Conservation (phyloP, 176 grass and related monocot species). For the Ensete ventricosum region DNA sequence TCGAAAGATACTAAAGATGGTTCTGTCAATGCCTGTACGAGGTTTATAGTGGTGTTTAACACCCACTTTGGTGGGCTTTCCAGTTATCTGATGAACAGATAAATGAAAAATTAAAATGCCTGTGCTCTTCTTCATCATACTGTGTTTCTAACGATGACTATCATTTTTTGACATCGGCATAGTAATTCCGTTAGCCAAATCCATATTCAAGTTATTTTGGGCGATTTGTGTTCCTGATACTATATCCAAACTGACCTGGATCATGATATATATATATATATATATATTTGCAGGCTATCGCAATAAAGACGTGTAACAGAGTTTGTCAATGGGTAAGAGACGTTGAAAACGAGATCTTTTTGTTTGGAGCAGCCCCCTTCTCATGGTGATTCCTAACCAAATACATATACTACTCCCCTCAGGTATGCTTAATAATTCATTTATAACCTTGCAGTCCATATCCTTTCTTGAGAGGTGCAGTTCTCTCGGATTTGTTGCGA, state of each 20-base stretch:
- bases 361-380: slow-evolving; percentile 80
- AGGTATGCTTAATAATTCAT: neutral
- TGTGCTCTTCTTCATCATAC: no score
- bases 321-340: slow-evolving; percentile 97
- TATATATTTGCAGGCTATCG: slow-evolving; percentile 41
- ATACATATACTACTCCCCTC: neutral
- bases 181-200: no score
- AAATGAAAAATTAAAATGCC: no score
- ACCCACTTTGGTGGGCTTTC: no score
- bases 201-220: no score
- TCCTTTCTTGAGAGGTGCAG: neutral
- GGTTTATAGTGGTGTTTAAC: no score
- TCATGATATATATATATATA: neutral
- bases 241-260: neutral
- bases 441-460: neutral
- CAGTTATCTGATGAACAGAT: no score
- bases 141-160: no score
- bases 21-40: no score
- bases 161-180: no score
- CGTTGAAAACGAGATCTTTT: slow-evolving; percentile 85
- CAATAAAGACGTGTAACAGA: slow-evolving; percentile 87
- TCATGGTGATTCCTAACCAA: slow-evolving; percentile 81
- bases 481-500: no score
- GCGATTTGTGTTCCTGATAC: neutral
- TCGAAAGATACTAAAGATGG: no score